Base-by-base conservation (phyloP, 306 rosid genomes). In the Cicer judaicum region DNA sequence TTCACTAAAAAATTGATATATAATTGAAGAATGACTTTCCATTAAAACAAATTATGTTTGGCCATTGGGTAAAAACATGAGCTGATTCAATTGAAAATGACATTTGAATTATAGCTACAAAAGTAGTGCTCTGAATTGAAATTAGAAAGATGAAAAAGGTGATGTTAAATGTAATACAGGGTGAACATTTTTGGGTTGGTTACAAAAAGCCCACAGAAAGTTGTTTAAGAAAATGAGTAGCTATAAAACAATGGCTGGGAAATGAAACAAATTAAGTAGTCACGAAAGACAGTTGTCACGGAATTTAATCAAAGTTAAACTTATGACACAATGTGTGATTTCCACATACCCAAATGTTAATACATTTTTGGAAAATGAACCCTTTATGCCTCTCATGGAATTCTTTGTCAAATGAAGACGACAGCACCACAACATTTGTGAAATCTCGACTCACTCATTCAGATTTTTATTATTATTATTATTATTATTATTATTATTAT, bases 191-290 rank as follows among this genome's bases (percentile, higher is more conserved):
- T 73, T 8, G 46, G 57, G 64, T 44, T 79, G 14, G 29, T 48
- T 65, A 48, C 18, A 57, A 57, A n/a, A 57, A 74, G 83, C 83
- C 79, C 79, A 80, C 79, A 67, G 83, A 73, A 66, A 66, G 73
- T 79, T 69, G 73, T 54, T 49, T 80, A 21, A 39, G 56, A 74
- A 60, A 67, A 56, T 39, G 39, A 47, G 70, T 65, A 4, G 15
- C 64, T 66, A 38, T n/a, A 19, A 79, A 73, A 80, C 83, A 73
- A 74, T 73, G 83, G 79, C 64, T 59, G 21, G 76, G 47, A 68
- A 68, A 60, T 60, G 67, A 73, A 80, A 74, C 67, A 74, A 74
- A 41, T 34, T 60, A 49, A 39, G 72, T 64, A 18, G 54, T 65
- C 50, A 24, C n/a, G 38, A 46, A 40, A 46, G 47, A 19, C 15